Percentiles rank a stretch among this genome's conserved stretches.
Evolutionary conservation across 495 filamentous ascomycete species (phyloP).

Genomic region (Chaetomidium leptoderma): DNA sequence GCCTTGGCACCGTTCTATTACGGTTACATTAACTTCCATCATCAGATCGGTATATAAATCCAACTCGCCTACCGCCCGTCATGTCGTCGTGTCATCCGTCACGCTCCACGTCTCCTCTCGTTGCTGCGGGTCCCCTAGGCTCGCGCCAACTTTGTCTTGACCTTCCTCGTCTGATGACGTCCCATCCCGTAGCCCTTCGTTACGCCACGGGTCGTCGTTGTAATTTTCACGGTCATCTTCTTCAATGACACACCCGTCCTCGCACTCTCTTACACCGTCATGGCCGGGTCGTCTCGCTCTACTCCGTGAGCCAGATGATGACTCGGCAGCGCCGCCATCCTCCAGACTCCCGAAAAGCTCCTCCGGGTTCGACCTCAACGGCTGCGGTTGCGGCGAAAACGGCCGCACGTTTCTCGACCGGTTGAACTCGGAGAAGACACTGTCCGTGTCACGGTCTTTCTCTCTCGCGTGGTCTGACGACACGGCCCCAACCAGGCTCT

Average conservation of each 20-base stretch:
- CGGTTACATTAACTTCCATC: background rate
- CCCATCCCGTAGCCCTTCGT: constrained; percentile 25
- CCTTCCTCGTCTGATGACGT: constrained; percentile 11
- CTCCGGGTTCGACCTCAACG: constrained; percentile 38
- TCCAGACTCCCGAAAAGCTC: constrained; percentile 31
- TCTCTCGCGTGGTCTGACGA: constrained; percentile 15
- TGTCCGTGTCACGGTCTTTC: constrained; percentile 38
- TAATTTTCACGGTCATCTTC: constrained; percentile 19
- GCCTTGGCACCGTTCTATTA: background rate
- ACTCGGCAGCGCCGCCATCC: constrained; percentile 6
- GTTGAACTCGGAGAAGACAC: constrained; percentile 52
- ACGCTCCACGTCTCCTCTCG: constrained; percentile 23
- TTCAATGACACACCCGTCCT: constrained; percentile 17
- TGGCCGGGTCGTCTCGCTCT: constrained; percentile 11
- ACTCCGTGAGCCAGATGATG: background rate
- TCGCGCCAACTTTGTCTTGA: constrained; percentile 13
- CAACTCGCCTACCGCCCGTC: background rate
- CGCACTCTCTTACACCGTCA: constrained; percentile 19
- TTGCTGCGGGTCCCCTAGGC: constrained; percentile 14
- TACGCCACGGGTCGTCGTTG: constrained; percentile 32
- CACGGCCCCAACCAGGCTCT: constrained; percentile 46
- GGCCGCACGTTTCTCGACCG: constrained; percentile 45
- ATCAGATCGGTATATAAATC: constrained; percentile 3
- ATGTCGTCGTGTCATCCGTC: constrained; percentile 7
- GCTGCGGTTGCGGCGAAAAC: constrained; percentile 50